Percentiles rank a stretch among this genome's conserved stretches.
phyloP scores from a whole-genome alignment of 169 alveolate genomes.

The Plasmodium cynomolgi region DNA sequence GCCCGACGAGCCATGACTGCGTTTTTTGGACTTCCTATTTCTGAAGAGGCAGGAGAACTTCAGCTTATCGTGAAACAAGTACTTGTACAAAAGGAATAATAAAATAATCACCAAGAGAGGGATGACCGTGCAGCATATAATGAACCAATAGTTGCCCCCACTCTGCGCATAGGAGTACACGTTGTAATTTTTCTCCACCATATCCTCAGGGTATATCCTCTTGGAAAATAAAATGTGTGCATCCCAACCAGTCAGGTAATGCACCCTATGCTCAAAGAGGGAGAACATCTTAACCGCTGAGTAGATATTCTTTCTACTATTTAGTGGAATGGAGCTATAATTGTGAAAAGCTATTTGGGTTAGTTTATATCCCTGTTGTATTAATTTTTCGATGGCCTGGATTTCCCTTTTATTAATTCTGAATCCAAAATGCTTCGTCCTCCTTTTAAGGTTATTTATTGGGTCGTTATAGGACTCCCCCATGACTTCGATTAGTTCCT shows the following conservation, averaged over 20 bases:
- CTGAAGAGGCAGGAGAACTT: background rate
- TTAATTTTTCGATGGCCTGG: conserved; percentile 10
- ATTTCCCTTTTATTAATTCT: conserved; percentile 52
- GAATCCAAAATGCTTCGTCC: conserved; percentile 31
- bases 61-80: background rate
- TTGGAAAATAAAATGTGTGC: conserved; percentile 32
- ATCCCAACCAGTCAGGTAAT: conserved; percentile 41
- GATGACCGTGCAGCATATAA: conserved; percentile 27
- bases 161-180: conserved; percentile 5
- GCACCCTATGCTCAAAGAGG: conserved; percentile 40
- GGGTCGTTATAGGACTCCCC: conserved; percentile 44
- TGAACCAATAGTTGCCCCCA: conserved; percentile 22
- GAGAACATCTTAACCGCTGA: conserved; percentile 56
- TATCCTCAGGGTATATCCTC: conserved; percentile 51
- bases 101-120: conserved; percentile 16
- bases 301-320: conserved; percentile 20
- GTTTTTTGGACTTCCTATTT: conserved; percentile 6
- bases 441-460: conserved; percentile 11
- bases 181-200: conserved; percentile 32
- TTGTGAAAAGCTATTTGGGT: conserved; percentile 59
- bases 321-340: conserved; percentile 26
- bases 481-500: conserved; percentile 23
- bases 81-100: background rate
- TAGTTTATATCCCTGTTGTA: conserved; percentile 17
- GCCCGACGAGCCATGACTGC: background rate